These are phyloP conservation scores for Kodamaea derodonti DNA, from an alignment of 1,139 yeast species.

Conservation along the genomic window DNA sequence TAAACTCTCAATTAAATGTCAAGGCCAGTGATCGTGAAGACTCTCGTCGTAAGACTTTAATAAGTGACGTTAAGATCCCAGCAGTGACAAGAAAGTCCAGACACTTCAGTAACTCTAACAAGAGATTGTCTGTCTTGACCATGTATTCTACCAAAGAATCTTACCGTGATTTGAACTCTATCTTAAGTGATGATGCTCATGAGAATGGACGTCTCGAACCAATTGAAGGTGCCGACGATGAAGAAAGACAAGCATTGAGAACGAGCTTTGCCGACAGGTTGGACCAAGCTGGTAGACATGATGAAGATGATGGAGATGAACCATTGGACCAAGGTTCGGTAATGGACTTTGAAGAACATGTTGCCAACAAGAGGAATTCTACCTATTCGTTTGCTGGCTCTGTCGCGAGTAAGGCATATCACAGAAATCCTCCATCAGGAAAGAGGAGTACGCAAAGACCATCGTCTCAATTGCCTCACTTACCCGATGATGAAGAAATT, in stretches of 20 bases:
- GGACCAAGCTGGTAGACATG: constrained; percentile 34
- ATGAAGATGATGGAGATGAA: constrained; percentile 28
- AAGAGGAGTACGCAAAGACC: constrained; percentile 24
- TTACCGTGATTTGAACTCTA: constrained; percentile 56
- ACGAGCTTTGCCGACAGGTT: constrained; percentile 45
- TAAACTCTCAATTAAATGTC: constrained; percentile 42
- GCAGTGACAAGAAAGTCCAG: constrained; percentile 67
- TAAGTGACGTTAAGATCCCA: constrained; percentile 64
- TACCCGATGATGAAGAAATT: constrained; percentile 21
- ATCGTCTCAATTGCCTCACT: constrained; percentile 29
- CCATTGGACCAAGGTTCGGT: constrained; percentile 37
- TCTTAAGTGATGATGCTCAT: constrained; percentile 30
- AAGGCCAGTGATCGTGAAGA: constrained; percentile 2
- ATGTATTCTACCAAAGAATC: constrained; percentile 67
- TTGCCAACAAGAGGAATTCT: constrained; percentile 33
- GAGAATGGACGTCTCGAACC: constrained; percentile 6
- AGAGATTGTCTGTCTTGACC: constrained; percentile 65
- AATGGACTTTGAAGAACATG: constrained; percentile 42
- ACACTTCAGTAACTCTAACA: constrained; percentile 57
- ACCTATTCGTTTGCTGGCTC: constrained; percentile 20
- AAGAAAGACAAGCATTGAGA: constrained; percentile 27
- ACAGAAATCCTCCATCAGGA: constrained; percentile 21
- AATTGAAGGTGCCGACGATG: constrained; percentile 3
- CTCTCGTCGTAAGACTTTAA: constrained; percentile 30
- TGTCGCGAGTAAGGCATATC: constrained; percentile 17